Percentiles rank a stretch among this genome's conserved stretches.
Conservation (phyloP, 768 basidiomycete species). For the Tylopilus cervinicoccineus region DNA sequence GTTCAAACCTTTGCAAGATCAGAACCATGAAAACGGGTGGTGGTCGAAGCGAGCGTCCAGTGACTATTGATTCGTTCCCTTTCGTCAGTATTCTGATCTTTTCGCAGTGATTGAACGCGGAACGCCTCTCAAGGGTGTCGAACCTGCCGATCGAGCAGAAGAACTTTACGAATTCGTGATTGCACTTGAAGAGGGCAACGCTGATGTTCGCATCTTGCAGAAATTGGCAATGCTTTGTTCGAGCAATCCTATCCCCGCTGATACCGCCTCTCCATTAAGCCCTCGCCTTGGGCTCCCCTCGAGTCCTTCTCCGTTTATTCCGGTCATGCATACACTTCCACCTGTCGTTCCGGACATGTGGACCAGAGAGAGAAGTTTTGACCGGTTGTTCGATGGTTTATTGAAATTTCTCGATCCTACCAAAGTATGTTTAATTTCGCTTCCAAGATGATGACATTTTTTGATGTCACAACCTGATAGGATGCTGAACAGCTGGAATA, state of each 20-base stretch:
- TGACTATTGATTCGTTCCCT: slow-evolving; percentile 36
- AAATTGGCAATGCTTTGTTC: slow-evolving; percentile 62
- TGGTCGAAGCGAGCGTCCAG: slow-evolving; percentile 75
- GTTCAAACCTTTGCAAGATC: slow-evolving; percentile 64
- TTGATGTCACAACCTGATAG: slow-evolving; percentile 34
- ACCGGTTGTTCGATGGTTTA: slow-evolving; percentile 63
- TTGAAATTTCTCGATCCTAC: slow-evolving; percentile 57
- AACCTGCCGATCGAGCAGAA: slow-evolving; percentile 38
- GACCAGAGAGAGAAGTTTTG: slow-evolving; percentile 68
- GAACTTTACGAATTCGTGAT: slow-evolving; percentile 53
- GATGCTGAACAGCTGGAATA: slow-evolving; percentile 65
- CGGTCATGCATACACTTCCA: slow-evolving; percentile 34
- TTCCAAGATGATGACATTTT: neutral
- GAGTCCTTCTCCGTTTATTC: slow-evolving; percentile 56
- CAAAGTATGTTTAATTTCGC: slow-evolving; percentile 44
- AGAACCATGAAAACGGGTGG: slow-evolving; percentile 73
- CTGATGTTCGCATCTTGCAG: slow-evolving; percentile 54
- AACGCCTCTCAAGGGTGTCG: slow-evolving; percentile 38
- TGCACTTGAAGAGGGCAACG: slow-evolving; percentile 50
- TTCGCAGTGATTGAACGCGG: slow-evolving; percentile 42
- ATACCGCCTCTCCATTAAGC: slow-evolving; percentile 48
- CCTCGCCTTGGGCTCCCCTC: slow-evolving; percentile 47
- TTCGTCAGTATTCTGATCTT: slow-evolving; percentile 9
- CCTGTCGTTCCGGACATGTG: slow-evolving; percentile 59
- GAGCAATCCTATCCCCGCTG: slow-evolving; percentile 46